Conservation (phyloP, 2,329 filamentous ascomycete species). For the Venturia nashicola region DNA sequence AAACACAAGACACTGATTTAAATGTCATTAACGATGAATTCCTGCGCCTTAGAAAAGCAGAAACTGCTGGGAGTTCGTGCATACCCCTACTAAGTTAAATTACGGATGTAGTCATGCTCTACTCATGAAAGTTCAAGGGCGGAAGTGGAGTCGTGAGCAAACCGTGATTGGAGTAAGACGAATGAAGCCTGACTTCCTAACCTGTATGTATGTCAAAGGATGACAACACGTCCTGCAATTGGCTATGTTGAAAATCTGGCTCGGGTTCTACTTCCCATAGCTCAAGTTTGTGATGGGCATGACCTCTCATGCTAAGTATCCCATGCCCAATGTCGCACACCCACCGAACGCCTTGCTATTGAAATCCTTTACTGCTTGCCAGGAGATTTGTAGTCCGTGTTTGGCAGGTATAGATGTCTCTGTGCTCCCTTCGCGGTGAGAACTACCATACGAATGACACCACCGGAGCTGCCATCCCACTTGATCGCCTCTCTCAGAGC, state of each 20-base stretch:
- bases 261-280: neutral
- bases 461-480: conserved; percentile 97
- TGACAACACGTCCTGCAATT: neutral
- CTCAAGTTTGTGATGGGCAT: neutral
- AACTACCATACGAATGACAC: conserved; percentile 96
- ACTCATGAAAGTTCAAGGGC: too few relatives aligned
- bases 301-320: neutral
- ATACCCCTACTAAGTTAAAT: too few relatives aligned
- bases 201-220: neutral
- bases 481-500: conserved; percentile 91
- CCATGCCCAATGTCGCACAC: conserved; percentile 13
- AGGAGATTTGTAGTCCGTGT: conserved; percentile 73
- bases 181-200: neutral
- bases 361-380: conserved; percentile 34
- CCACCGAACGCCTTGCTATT: conserved; percentile 14
- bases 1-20: too few relatives aligned
- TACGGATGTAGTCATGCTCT: too few relatives aligned
- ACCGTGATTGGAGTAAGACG: neutral
- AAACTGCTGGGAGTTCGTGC: too few relatives aligned
- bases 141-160: too few relatives aligned
- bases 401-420: conserved; percentile 89
- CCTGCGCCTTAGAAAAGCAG: too few relatives aligned
- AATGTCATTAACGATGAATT: too few relatives aligned
- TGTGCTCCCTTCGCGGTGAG: conserved; percentile 80
- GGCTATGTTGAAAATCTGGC: neutral